Base-by-base conservation (phyloP, 1,284 basidiomycete species). In the Cryptococcus sp. region DNA sequence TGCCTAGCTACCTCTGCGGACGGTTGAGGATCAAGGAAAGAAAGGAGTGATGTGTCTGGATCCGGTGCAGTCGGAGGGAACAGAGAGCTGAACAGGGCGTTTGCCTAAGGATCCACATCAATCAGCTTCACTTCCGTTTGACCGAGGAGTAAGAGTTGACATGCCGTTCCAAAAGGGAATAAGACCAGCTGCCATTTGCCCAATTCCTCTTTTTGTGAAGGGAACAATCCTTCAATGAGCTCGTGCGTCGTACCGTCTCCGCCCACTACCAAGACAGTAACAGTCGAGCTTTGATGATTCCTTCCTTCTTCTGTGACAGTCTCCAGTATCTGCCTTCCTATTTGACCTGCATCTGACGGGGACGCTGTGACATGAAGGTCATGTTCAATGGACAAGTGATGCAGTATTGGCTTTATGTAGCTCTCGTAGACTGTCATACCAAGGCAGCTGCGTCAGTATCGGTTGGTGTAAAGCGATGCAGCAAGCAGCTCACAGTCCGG, bases 231-330 rank as follows among this genome's bases (percentile, higher is more conserved):
- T 59, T 89, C 87, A 66, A 92, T 81, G 54, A 93, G 83, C 72
- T 94, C 91, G 72, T 93, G 89, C 34, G 93, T 80, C 0, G 92
- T 94, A n/a, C 92, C 91, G 73, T 95, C 92, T 11, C 92, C 92
- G 3, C 89, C 89, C n/a, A 83, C 85, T 15, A 93, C 79, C 48
- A 91, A 74, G 46, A 91, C 64, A 3, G 20, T 52, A 1, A 60
- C 40, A 34, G 29, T 34, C 3, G 39, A 20, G 40, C 17, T 89
- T 88, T 68, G 83, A 23, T 37, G n/a, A 34, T 44, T n/a, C 40
- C 26, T 17, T 16, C 64, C 58, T 5, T 20, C 34, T 17, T 29
- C 25, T 20, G 20, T 25, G 16, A n/a, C 34, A 20, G 29, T 10
- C 34, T 74, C 52, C 41, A 85, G 62, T 57, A 83, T 80, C 6